A percentile compares a stretch with the other conserved stretches of the same genome.
phyloP scores from a whole-genome alignment of 192 early-diverging fungal genomes.

The Mortierella alpina region DNA sequence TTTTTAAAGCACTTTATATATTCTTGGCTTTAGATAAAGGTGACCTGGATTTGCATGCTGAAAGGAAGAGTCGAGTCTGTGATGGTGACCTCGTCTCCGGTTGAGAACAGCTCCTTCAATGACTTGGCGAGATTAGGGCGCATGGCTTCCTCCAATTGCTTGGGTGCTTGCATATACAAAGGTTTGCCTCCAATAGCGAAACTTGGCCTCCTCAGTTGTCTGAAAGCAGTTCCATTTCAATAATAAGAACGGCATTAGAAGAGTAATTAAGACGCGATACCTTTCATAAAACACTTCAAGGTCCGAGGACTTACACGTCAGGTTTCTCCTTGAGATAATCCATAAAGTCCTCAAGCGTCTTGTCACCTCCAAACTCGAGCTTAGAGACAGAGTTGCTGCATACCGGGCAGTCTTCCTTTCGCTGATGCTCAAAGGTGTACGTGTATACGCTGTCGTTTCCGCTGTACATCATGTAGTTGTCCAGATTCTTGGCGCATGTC shows the following conservation, averaged over 20 bases:
- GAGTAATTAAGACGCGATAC: background rate
- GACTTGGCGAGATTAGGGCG: constrained; percentile 86
- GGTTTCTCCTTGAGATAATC: constrained; percentile 80
- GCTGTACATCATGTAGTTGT: constrained; percentile 98
- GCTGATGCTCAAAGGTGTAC: constrained; percentile 85
- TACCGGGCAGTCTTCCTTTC: constrained; percentile 90
- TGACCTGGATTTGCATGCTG: constrained; percentile 34
- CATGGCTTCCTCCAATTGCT: constrained; percentile 78
- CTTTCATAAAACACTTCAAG: background rate
- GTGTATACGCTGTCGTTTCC: constrained; percentile 94
- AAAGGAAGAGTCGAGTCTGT: constrained; percentile 85
- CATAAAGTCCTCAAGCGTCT: constrained; percentile 86
- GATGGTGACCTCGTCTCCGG: constrained; percentile 79
- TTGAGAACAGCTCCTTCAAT: constrained; percentile 71
- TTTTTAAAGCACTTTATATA: background rate
- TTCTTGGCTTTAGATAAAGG: constrained; percentile 9
- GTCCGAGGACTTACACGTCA: constrained; percentile 66
- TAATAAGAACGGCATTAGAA: background rate
- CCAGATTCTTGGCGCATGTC: constrained; percentile 75
- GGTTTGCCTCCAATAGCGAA: constrained; percentile 64
- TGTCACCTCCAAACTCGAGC: constrained; percentile 59
- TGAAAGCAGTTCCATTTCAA: constrained; percentile 18
- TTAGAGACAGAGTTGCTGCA: constrained; percentile 76
- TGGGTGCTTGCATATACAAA: constrained; percentile 92
- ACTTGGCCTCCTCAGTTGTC: constrained; percentile 90